These are phyloP conservation scores for Paracorniculantispora psalliotae DNA, from an alignment of 2,329 filamentous ascomycete species.

Conservation along the genomic window DNA sequence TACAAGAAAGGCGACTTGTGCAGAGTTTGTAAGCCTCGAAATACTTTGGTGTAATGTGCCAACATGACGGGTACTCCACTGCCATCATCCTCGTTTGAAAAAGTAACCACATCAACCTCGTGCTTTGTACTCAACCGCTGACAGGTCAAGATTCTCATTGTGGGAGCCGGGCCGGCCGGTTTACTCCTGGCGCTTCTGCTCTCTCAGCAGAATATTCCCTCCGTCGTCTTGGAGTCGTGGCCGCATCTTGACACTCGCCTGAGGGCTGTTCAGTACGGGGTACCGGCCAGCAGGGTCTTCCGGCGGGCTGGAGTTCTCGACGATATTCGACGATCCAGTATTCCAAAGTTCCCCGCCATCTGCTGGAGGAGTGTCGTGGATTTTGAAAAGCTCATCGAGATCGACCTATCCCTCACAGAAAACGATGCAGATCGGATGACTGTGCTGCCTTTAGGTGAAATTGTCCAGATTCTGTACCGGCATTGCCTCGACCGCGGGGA, in stretches of 20 bases:
- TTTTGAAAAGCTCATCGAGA: slow-evolving; percentile 18
- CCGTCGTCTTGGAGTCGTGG: slow-evolving; percentile 25
- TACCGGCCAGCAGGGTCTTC: slow-evolving; percentile 15
- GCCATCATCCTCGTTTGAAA: background rate
- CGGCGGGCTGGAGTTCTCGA: slow-evolving; percentile 23
- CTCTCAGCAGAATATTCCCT: slow-evolving; percentile 20
- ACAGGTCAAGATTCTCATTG: slow-evolving; percentile 15
- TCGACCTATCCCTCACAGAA: slow-evolving; percentile 21
- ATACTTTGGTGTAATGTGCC: background rate
- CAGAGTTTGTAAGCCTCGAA: background rate
- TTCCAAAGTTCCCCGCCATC: slow-evolving; percentile 18
- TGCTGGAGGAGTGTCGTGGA: slow-evolving; percentile 21
- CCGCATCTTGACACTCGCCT: slow-evolving; percentile 24
- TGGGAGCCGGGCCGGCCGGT: slow-evolving; percentile 21
- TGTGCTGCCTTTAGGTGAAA: background rate
- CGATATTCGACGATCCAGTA: slow-evolving; percentile 20
- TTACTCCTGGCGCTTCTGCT: slow-evolving; percentile 21
- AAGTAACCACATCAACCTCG: background rate
- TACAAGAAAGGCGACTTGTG: background rate
- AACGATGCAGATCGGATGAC: background rate
- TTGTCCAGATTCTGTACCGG: background rate
- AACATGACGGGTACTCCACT: background rate
- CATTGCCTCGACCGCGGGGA: background rate
- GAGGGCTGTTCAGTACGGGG: slow-evolving; percentile 27
- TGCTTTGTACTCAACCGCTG: background rate